phyloP scores from a whole-genome alignment of 345 rosid genomes.

The Heritiera fomes region DNA sequence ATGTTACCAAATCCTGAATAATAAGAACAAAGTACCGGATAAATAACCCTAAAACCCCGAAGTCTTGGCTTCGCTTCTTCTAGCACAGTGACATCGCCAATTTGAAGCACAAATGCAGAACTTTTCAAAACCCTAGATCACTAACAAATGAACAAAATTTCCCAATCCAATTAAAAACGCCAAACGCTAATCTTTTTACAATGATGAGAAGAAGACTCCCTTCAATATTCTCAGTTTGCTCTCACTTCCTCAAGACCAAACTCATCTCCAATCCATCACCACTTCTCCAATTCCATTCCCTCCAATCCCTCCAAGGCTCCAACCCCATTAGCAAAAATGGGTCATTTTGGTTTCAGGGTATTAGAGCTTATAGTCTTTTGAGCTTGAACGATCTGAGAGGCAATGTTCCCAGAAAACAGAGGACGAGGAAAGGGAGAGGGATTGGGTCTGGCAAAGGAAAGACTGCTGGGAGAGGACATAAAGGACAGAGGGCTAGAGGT shows the following conservation, averaged over 20 bases:
- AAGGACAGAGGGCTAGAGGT: constrained; percentile 93
- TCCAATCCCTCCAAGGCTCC: constrained; percentile 21
- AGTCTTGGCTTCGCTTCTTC: background rate
- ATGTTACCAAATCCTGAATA: background rate
- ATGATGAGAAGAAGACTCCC: constrained; percentile 60
- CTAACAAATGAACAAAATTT: background rate
- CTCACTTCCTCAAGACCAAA: constrained; percentile 27
- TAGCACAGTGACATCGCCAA: background rate
- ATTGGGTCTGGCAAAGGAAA: constrained; percentile 97
- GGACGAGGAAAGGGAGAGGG: constrained; percentile 95
- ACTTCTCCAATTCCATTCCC: constrained; percentile 24
- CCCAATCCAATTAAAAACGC: background rate
- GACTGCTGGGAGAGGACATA: constrained; percentile 97
- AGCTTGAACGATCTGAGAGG: constrained; percentile 86
- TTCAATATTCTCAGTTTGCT: constrained; percentile 46
- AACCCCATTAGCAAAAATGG: constrained; percentile 12
- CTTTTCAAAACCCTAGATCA: background rate
- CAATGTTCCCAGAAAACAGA: constrained; percentile 85
- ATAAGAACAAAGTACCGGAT: background rate
- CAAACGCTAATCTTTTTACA: background rate
- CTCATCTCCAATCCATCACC: constrained; percentile 28
- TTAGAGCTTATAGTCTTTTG: constrained; percentile 67
- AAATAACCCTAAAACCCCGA: background rate
- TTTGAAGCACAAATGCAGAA: background rate
- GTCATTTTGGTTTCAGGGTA: constrained; percentile 34